Evolutionary conservation across 305 asterid species (phyloP).

Genomic region (Ilex paraguariensis): DNA sequence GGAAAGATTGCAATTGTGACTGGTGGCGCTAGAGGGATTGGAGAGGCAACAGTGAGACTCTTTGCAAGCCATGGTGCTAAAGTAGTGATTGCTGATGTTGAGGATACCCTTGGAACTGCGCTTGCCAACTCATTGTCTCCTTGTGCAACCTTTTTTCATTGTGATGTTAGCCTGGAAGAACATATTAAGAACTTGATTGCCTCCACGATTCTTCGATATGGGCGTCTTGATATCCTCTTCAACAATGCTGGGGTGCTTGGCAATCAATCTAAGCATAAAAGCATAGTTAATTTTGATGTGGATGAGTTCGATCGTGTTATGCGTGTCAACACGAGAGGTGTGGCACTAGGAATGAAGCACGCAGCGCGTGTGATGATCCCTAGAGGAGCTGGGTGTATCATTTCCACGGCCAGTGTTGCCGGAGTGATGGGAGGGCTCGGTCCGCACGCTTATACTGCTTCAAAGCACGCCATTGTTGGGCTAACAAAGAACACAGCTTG

Average conservation of each 20-base stretch:
- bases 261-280: constrained; percentile 53
- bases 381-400: constrained; percentile 45
- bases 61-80: constrained; percentile 70
- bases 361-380: constrained; percentile 75
- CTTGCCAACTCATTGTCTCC: constrained; percentile 39
- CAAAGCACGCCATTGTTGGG: constrained; percentile 84
- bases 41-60: constrained; percentile 73
- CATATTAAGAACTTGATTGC: constrained; percentile 42
- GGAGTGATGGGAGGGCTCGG: constrained; percentile 71
- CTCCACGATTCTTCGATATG: constrained; percentile 39
- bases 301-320: constrained; percentile 58
- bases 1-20: constrained; percentile 73
- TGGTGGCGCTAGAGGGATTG: constrained; percentile 84
- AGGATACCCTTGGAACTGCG: constrained; percentile 41
- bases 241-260: constrained; percentile 90
- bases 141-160: constrained; percentile 38
- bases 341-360: constrained; percentile 76
- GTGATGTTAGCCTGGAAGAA: constrained; percentile 63
- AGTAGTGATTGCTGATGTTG: constrained; percentile 67
- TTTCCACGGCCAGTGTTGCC: constrained; percentile 83
- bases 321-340: constrained; percentile 67
- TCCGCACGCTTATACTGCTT: constrained; percentile 76
- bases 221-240: constrained; percentile 58
- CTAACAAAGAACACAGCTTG: constrained; percentile 69
- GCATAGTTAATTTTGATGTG: constrained; percentile 59